Conservation (phyloP, 139 green algal genomes). For the Pleodorina starrii region DNA sequence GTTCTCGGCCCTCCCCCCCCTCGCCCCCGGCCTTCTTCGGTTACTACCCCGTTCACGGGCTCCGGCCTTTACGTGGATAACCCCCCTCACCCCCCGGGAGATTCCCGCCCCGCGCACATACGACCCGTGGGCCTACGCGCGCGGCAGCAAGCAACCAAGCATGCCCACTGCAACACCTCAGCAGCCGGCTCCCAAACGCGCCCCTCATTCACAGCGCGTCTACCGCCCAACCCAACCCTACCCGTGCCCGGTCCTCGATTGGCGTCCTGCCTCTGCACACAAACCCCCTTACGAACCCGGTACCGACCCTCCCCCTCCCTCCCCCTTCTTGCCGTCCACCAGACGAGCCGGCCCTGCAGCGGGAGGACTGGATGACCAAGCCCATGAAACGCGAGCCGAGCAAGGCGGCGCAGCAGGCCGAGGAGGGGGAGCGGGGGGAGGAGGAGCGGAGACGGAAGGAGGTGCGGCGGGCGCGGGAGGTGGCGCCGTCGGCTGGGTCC, state of each 20-base stretch:
- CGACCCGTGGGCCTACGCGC: no score
- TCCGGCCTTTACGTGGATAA: no score
- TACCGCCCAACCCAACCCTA: not conserved
- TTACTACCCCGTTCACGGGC: no score
- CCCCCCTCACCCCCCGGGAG: no score
- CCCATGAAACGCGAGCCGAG: constrained; percentile 60
- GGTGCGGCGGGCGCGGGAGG: no score
- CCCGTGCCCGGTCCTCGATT: not conserved
- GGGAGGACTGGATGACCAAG: constrained; percentile 88
- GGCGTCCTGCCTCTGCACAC: not conserved
- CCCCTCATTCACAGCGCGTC: not conserved
- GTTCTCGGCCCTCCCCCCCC: no score
- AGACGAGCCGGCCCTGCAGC: constrained; percentile 26
- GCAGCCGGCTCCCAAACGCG: no score
- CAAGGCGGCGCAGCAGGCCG: constrained; percentile 5
- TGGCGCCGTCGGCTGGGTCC: no score
- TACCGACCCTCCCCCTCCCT: not conserved
- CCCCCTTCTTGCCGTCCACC: not conserved
- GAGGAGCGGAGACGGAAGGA: constrained; percentile 17
- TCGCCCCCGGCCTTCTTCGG: no score
- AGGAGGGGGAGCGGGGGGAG: constrained; percentile 49
- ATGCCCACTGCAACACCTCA: not conserved
- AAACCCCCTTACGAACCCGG: not conserved
- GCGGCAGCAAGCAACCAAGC: no score
- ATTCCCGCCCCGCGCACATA: no score